phyloP scores from a whole-genome alignment of 306 rosid species.

The Ceratonia siliqua region DNA sequence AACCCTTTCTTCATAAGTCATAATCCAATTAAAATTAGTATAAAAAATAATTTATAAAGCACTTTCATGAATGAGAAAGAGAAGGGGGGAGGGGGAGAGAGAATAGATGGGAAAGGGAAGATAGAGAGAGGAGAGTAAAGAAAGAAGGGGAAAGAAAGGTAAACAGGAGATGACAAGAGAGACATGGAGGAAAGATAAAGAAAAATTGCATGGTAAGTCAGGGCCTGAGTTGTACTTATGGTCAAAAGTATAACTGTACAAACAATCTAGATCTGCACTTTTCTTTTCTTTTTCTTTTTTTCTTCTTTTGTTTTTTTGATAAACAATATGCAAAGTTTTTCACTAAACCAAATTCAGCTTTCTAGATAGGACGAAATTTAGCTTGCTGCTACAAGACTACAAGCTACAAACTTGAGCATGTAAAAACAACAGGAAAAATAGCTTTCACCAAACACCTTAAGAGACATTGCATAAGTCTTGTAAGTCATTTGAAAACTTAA shows the following conservation, averaged over 20 bases:
- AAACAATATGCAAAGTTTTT: neutral
- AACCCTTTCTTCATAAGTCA: neutral
- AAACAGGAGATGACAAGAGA: neutral
- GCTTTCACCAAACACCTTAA: slow-evolving; percentile 13
- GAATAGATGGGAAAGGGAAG: no score
- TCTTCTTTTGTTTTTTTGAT: neutral
- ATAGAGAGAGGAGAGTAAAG: no score
- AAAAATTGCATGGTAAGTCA: neutral
- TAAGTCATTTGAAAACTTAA: slow-evolving; percentile 2
- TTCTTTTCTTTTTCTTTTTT: neutral
- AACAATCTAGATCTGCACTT: neutral
- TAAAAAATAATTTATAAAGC: neutral
- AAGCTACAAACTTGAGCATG: neutral
- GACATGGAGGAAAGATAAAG: neutral
- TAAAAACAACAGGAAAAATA: neutral
- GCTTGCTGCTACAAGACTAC: neutral
- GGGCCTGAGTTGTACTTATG: neutral
- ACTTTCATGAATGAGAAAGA: neutral
- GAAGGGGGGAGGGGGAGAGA: no score
- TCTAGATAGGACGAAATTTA: neutral
- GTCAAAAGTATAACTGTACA: neutral
- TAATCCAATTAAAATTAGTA: neutral
- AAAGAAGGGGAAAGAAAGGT: no score
- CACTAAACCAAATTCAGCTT: slow-evolving; percentile 7
- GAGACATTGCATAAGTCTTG: slow-evolving; percentile 4